Percentiles rank a stretch among this genome's conserved stretches.
Conservation (phyloP, 1,284 basidiomycete species). For the Trametes versicolor region DNA sequence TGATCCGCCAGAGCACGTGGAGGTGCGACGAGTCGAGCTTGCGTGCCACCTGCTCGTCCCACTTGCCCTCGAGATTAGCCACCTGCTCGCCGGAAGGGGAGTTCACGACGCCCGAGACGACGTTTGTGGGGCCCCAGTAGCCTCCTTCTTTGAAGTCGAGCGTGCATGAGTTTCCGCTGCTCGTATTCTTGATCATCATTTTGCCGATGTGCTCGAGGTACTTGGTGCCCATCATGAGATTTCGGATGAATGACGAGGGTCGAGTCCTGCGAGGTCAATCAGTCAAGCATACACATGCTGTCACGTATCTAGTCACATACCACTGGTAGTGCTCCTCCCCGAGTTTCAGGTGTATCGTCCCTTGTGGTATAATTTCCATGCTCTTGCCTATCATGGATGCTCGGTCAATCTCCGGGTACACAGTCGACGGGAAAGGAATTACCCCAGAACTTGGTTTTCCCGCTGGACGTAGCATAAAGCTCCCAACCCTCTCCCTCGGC, state of each 20-base stretch:
- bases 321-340: conserved; percentile 74
- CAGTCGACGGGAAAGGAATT: conserved; percentile 37
- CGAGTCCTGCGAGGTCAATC: conserved; percentile 65
- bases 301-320: conserved; percentile 49
- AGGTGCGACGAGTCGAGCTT: conserved; percentile 74
- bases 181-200: conserved; percentile 75
- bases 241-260: conserved; percentile 89
- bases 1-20: conserved; percentile 79
- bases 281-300: conserved; percentile 5
- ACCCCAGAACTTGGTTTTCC: conserved; percentile 93
- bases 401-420: conserved; percentile 35
- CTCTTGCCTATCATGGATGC: conserved; percentile 71
- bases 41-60: conserved; percentile 81
- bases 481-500: conserved; percentile 84
- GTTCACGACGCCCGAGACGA: conserved; percentile 71
- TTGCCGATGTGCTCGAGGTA: conserved; percentile 87
- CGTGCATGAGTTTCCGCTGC: conserved; percentile 64
- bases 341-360: conserved; percentile 71
- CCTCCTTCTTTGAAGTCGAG: conserved; percentile 88
- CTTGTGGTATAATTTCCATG: conserved; percentile 84
- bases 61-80: conserved; percentile 80
- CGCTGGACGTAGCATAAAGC: conserved; percentile 74
- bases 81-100: conserved; percentile 62
- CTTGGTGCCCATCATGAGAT: conserved; percentile 90
- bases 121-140: conserved; percentile 83